Conservation (phyloP, 1,284 basidiomycete genomes). For the Ceratobasidium sp. region DNA sequence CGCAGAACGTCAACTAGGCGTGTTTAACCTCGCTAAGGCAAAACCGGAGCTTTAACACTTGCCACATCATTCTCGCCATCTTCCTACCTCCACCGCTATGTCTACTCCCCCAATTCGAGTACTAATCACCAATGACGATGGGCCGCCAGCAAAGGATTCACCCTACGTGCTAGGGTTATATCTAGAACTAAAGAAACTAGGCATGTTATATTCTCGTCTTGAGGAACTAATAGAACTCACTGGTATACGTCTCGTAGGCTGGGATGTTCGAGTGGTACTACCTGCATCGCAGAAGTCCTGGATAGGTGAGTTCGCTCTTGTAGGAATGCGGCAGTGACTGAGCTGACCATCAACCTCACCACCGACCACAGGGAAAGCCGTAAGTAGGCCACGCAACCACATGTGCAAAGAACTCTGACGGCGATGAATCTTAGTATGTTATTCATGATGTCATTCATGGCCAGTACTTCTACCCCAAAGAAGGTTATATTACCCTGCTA, state of each 20-base stretch:
- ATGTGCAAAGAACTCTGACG: background rate
- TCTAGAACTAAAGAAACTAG: conserved; percentile 71
- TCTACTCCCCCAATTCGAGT: conserved; percentile 36
- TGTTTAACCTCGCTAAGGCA: conserved; percentile 23
- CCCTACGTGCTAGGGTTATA: conserved; percentile 88
- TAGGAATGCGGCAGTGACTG: background rate
- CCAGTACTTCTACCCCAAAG: conserved; percentile 82
- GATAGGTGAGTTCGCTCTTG: conserved; percentile 67
- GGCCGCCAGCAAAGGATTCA: conserved; percentile 79
- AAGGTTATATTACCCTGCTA: conserved; percentile 42
- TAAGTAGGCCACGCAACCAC: background rate
- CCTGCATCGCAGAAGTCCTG: conserved; percentile 91
- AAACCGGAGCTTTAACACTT: background rate
- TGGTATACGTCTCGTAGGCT: conserved; percentile 61
- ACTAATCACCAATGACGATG: conserved; percentile 76
- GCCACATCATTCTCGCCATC: background rate
- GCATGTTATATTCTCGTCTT: conserved; percentile 54
- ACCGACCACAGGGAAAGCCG: conserved; percentile 12
- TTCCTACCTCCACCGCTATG: conserved; percentile 1
- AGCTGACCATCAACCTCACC: background rate
- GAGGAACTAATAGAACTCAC: background rate
- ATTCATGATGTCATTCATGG: conserved; percentile 55
- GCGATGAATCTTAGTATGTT: background rate
- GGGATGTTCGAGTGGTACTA: conserved; percentile 89
- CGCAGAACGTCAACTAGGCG: background rate